Evolutionary conservation across 2,329 filamentous ascomycete species (phyloP).

Genomic region (Curvularia eragrostidis): DNA sequence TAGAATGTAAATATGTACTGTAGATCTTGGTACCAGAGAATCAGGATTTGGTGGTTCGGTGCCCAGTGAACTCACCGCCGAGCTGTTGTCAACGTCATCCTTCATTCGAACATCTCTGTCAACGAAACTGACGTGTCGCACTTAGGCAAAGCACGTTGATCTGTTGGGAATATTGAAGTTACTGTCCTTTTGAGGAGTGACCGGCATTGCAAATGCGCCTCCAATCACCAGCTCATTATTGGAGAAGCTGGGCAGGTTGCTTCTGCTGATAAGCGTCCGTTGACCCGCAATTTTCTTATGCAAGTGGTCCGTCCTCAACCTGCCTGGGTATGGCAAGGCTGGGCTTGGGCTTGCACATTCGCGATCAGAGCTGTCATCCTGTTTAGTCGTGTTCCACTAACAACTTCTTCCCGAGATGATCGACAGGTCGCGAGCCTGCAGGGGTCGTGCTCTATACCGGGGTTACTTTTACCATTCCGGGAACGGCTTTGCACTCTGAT

Average conservation of each 20-base stretch:
- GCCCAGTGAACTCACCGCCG: neutral
- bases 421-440: constrained; percentile 3
- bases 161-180: neutral
- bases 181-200: neutral
- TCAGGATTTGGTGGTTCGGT: neutral
- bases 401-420: neutral
- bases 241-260: neutral
- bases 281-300: neutral
- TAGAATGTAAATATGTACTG: constrained; percentile 1
- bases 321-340: neutral
- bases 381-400: constrained; percentile 7
- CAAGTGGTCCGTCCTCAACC: neutral
- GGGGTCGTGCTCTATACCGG: constrained; percentile 6
- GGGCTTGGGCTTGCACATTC: neutral
- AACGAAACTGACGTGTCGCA: neutral
- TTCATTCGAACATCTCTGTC: neutral
- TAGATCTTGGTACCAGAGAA: neutral
- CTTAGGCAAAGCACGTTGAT: neutral
- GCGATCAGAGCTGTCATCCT: neutral
- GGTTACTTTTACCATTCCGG: constrained; percentile 2
- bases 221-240: neutral
- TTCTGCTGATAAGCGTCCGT: neutral
- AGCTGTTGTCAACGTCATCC: neutral
- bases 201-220: neutral
- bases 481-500: neutral